phyloP scores from a whole-genome alignment of 2,329 filamentous ascomycete species.

The Sphaerulina vaccinii region DNA sequence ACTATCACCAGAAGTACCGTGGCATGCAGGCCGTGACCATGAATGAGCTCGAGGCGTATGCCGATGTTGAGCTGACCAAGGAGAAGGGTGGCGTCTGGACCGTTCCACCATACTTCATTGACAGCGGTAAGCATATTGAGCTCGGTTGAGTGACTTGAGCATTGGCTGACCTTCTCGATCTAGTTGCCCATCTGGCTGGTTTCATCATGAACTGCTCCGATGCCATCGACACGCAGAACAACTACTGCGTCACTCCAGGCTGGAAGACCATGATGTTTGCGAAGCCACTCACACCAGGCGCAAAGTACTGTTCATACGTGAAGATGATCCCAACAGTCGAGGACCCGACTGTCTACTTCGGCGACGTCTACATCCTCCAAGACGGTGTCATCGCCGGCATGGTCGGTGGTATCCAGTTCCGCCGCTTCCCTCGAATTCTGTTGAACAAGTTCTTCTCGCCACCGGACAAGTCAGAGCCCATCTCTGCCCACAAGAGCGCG shows the following conservation, averaged over 20 bases:
- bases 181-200: slow-evolving; percentile 28
- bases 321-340: slow-evolving; percentile 25
- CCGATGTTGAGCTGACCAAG: slow-evolving; percentile 15
- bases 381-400: slow-evolving; percentile 23
- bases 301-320: slow-evolving; percentile 38
- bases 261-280: slow-evolving; percentile 35
- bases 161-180: slow-evolving; percentile 35
- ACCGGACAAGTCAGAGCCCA: slow-evolving; percentile 56
- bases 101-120: slow-evolving; percentile 37
- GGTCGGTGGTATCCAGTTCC: slow-evolving; percentile 52
- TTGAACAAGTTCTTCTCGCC: slow-evolving; percentile 67
- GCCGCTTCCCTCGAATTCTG: slow-evolving; percentile 63
- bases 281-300: slow-evolving; percentile 32
- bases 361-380: slow-evolving; percentile 29
- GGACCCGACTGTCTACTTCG: slow-evolving; percentile 29
- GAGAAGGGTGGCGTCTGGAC: slow-evolving; percentile 18
- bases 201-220: slow-evolving; percentile 39
- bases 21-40: slow-evolving; percentile 18
- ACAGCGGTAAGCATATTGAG: slow-evolving; percentile 26
- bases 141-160: background rate
- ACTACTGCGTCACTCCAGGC: slow-evolving; percentile 40
- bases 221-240: slow-evolving; percentile 31
- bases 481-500: slow-evolving; percentile 57
- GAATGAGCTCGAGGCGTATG: slow-evolving; percentile 41
- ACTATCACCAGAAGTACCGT: slow-evolving; percentile 19